Evolutionary conservation across 305 asterid species (phyloP), one percentile per base, ranked within the genome.

Genomic region (Fraxinus greggii): DNA sequence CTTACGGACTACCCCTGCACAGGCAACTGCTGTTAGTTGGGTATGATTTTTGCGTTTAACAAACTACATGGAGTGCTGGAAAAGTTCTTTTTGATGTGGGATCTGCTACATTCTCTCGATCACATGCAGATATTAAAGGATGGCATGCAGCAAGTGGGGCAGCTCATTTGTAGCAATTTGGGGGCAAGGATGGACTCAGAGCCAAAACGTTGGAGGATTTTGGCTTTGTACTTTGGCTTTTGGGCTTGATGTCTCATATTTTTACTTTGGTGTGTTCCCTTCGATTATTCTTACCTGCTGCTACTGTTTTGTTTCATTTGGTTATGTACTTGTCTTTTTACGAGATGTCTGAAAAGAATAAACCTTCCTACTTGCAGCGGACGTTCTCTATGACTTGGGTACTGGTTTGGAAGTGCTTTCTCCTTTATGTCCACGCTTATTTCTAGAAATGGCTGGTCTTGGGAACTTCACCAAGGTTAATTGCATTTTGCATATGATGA

Each of bases 171-270:
- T 73, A 95, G 99, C 91, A 95, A 92, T 84, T 89, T 95, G 87
- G 99, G 99, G 79, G 93, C 98, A 80, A 92, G 98, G 84, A 95
- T 95, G 99, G 99, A 96, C 83, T 96, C 99, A 0, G 99, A 96
- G 87, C 98, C 99, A 42, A 96, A 93, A 86, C 78, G 95, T 82
- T 96, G 98, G 97, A 91, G 99, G 89, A 85, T 96, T 80, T 85
- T 94, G 79, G 99, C 98, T 95, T 85, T 82, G 89, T 80, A 67
- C 38, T 81, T 81, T 72, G 78, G 26, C 17, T 72, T 82, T 83
- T 9, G 17, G 78, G 78, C 32, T 78, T 21, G 13, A 78, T 38
- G 4, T 23, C 65, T 17, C 79, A 45, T n/a, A 63, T 5, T 40
- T 65, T 9, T 33, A 10, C 29, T 54, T 65, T 51, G 19, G 9